Evolutionary conservation across 2,329 filamentous ascomycete species (phyloP), one percentile per base, ranked within the genome.

Genomic region (Chaetothyriales sp.): DNA sequence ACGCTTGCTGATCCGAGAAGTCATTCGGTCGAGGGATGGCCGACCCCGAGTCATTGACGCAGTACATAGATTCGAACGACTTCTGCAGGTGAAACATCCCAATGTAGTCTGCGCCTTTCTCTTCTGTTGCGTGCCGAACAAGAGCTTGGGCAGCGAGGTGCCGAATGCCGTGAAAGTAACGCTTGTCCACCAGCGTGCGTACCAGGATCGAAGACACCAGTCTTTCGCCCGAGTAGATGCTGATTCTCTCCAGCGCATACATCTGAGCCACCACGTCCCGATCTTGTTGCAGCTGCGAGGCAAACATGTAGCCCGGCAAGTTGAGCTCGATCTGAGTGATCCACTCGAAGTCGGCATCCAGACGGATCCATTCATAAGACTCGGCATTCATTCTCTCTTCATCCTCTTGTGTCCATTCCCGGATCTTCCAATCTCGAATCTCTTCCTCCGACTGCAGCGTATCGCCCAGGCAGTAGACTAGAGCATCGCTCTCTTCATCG

Each of bases 341-440:
- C 92, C 92, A 98, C 66, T 98, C 92, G 60, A 97, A 97, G 68
- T 98, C 94, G 15, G 90, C 89, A 67, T 98, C 92, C 70, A 97
- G 86, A 18, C 92, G 84, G 60, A 98, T 94, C 92, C 94, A 98
- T 66, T 98, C 92, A 63, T 95, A 98, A 0, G 88, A 94, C 65
- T 98, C 92, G 58, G 89, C 82, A 52, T 92, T 88, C 89, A 98
- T 97, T 62, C 82, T 82, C 37, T 84, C 78, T 67, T 97, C 89
- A 15, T 90, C 87, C 51, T 94, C 87, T 54, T 85, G 79, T 47
- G 86, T 83, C 89, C 90, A 98, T 58, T 97, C 90, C 5, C 81
- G 79, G 5, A 98, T 74, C 49, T 78, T 81, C 90, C 92, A 98
- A 44, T 87, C 81, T 48, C 79, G 73, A 46, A 87, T 79, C 51